Conservation (phyloP, 2,329 filamentous ascomycete species). For the Rhinocladiella similis region DNA sequence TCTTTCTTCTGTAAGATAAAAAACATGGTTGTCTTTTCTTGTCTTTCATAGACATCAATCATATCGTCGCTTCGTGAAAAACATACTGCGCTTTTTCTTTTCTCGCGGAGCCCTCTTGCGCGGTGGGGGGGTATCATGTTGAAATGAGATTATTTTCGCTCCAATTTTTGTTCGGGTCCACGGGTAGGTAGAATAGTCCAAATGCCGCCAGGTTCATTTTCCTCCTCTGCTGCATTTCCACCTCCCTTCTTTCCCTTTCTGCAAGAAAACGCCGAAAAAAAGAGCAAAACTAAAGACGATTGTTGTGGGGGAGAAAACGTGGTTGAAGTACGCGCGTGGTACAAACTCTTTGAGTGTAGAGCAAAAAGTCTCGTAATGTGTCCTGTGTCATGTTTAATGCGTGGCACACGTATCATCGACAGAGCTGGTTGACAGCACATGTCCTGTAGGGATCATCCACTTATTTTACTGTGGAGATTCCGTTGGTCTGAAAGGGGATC, state of each 20-base stretch:
- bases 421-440: neutral
- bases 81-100: no score
- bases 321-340: neutral
- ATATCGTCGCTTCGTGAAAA: constrained; percentile 19
- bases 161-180: neutral
- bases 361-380: neutral
- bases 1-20: no score
- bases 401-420: no score
- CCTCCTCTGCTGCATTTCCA: no score
- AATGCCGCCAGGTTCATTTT: neutral
- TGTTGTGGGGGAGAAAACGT: neutral
- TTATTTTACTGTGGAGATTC: constrained; percentile 8
- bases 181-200: neutral
- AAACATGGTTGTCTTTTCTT: no score
- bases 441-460: neutral
- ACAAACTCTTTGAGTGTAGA: neutral
- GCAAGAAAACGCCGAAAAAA: neutral
- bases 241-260: no score
- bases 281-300: neutral
- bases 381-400: no score
- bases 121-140: constrained; percentile 25
- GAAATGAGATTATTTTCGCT: constrained; percentile 23
- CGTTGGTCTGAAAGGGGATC: constrained; percentile 17
- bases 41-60: neutral
- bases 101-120: neutral